Evolutionary conservation across 345 rosid species (phyloP), one percentile per base, ranked within the genome.

Genomic region (Physaria fendleri): DNA sequence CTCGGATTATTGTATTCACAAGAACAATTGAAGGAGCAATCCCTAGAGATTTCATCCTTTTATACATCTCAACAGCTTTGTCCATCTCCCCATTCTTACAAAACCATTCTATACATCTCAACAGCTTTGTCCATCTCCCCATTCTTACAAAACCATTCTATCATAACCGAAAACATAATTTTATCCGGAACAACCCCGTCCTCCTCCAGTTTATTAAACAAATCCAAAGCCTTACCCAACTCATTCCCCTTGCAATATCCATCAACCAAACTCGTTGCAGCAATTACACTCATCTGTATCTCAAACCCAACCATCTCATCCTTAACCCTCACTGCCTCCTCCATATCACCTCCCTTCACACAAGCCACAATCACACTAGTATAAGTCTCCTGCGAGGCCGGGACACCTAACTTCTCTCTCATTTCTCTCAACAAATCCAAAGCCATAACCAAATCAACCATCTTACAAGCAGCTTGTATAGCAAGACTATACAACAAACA

Each of bases 301-400:
- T 85, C 93, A 54, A 69, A 69, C n/a, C 74, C 77, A 62, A 79
- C 49, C 93, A 90, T 84, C 77, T 84, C 93, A 57, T 79, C 88
- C 72, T 75, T 82, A 56, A 84, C 59, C 75, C 49, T 76, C 49
- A 84, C 63, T 4, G 90, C 93, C 65, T 77, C 82, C 15, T 27
- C 68, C 77, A 77, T 27, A 25, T 78, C 75, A 44, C 88, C 85
- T 47, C 74, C 80, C 73, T 76, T 90, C 43, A 76, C 76, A 21
- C 63, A 84, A 50, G 88, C 85, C 64, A 59, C 72, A 24, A 82
- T 78, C 45, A 90, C 80, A 11, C 49, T 64, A 1, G 78, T 70
- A 71, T 66, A 84, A 0, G 77, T 79, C 49, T 56, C 74, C 35
- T 73, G 73, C 0, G 80, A 77, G 15, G 30, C 59, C 1, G 79